Percentiles rank a stretch among this genome's conserved stretches.
Conservation (phyloP, 2,329 filamentous ascomycete species). For the Bertia moriformis region DNA sequence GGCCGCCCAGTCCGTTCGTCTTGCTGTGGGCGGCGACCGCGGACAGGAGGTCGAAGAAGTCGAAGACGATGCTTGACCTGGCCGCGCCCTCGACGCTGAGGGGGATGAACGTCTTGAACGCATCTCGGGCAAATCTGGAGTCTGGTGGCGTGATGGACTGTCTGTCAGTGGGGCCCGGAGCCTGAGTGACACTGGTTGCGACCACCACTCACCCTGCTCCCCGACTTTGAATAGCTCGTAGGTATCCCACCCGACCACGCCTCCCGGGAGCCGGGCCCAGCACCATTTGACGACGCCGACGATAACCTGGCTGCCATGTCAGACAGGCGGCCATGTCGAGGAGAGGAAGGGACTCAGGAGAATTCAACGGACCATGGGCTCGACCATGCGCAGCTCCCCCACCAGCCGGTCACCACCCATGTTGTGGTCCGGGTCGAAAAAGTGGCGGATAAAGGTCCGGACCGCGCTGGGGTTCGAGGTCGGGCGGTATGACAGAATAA, state of each 20-base stretch:
- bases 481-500: conserved; percentile 85
- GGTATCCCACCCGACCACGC: conserved; percentile 90
- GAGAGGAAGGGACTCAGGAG: too few relatives aligned
- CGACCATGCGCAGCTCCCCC: conserved; percentile 81
- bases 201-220: conserved; percentile 56
- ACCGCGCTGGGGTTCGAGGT: conserved; percentile 84
- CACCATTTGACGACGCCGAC: conserved; percentile 96
- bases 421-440: conserved; percentile 59
- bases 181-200: conserved; percentile 7
- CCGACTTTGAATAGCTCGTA: conserved; percentile 93
- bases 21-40: conserved; percentile 88
- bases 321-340: too few relatives aligned
- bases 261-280: conserved; percentile 81
- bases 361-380: conserved; percentile 71
- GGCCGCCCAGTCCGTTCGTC: conserved; percentile 77
- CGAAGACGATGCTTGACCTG: conserved; percentile 76
- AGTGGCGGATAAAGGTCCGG: conserved; percentile 82
- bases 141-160: conserved; percentile 34
- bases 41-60: conserved; percentile 87
- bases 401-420: conserved; percentile 56
- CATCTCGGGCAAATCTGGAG: conserved; percentile 78
- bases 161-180: conserved; percentile 2
- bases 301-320: conserved; percentile 70
- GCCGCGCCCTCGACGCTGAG: conserved; percentile 79
- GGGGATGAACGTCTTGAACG: conserved; percentile 92